Percentiles rank a stretch among this genome's conserved stretches.
phyloP scores from a whole-genome alignment of 148 eudicot species.

The Talinum fruticosum region DNA sequence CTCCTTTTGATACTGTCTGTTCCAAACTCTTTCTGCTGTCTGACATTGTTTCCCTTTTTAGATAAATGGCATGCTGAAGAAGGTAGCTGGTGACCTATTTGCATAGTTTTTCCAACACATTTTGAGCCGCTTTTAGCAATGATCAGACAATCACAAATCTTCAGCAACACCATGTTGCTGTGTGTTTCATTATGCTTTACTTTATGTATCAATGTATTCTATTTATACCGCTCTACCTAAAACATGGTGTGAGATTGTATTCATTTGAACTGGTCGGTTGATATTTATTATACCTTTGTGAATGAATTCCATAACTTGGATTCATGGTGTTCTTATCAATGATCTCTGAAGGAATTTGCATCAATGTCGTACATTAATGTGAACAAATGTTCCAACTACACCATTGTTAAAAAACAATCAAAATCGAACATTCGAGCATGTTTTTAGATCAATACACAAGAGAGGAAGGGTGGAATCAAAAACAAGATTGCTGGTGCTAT shows the following conservation, averaged over 20 bases:
- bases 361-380: too few relatives aligned
- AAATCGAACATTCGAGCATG: too few relatives aligned
- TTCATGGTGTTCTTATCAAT: not conserved
- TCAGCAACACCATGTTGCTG: constrained; percentile 33
- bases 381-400: too few relatives aligned
- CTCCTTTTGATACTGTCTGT: too few relatives aligned
- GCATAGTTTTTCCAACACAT: not conserved
- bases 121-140: not conserved
- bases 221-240: not conserved
- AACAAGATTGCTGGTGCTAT: too few relatives aligned
- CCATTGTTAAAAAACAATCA: too few relatives aligned
- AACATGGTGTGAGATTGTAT: constrained; percentile 6
- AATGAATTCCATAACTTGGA: not conserved
- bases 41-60: not conserved
- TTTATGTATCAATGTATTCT: constrained; percentile 3
- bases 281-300: not conserved
- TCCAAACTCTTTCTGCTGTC: too few relatives aligned
- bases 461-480: too few relatives aligned
- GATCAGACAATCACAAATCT: not conserved
- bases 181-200: not conserved
- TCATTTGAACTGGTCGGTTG: not conserved
- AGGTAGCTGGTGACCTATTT: constrained; percentile 25
- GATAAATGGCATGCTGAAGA: constrained; percentile 30
- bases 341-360: too few relatives aligned
- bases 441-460: too few relatives aligned